These are phyloP conservation scores for Mycothermus thermophilus DNA, from an alignment of 495 filamentous ascomycete species.

Conservation along the genomic window DNA sequence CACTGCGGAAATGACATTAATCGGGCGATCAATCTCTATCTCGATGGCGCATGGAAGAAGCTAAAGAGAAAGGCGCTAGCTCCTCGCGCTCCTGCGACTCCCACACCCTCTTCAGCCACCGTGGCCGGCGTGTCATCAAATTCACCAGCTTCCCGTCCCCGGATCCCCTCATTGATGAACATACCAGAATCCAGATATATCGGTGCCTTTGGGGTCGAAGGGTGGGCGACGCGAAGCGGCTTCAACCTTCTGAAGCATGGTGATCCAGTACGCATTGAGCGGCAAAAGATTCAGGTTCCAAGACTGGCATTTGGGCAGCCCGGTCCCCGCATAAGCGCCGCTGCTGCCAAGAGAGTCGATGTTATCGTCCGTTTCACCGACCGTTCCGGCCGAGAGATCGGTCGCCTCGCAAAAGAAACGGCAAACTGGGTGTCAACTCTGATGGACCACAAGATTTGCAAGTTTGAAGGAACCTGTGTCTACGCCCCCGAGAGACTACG, in stretches of 20 bases:
- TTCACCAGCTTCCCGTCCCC: not conserved
- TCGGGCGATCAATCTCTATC: slow-evolving; percentile 69
- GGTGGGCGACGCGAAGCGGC: slow-evolving; percentile 86
- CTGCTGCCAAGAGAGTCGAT: slow-evolving; percentile 49
- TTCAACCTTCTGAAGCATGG: slow-evolving; percentile 56
- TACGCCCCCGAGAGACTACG: slow-evolving; percentile 72
- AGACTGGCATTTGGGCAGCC: slow-evolving; percentile 15
- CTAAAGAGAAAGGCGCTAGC: slow-evolving; percentile 15
- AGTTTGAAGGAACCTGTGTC: slow-evolving; percentile 79
- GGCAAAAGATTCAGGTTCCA: slow-evolving; percentile 51
- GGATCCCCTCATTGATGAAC: slow-evolving; percentile 18
- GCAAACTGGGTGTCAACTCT: slow-evolving; percentile 91
- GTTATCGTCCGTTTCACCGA: slow-evolving; percentile 93
- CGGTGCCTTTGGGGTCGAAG: slow-evolving; percentile 81
- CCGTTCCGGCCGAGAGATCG: slow-evolving; percentile 63
- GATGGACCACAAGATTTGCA: slow-evolving; percentile 82
- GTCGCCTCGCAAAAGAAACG: slow-evolving; percentile 74
- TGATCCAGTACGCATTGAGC: slow-evolving; percentile 71
- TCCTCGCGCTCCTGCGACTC: slow-evolving; percentile 8
- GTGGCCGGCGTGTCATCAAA: too few relatives aligned
- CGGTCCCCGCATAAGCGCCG: slow-evolving; percentile 23
- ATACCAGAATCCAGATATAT: slow-evolving; percentile 57
- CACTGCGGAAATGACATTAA: slow-evolving; percentile 50
- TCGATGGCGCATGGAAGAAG: slow-evolving; percentile 83
- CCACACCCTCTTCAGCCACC: too few relatives aligned